These are phyloP conservation scores for Penicillium nordicum DNA, from an alignment of 2,329 filamentous ascomycete genomes.

Conservation along the genomic window DNA sequence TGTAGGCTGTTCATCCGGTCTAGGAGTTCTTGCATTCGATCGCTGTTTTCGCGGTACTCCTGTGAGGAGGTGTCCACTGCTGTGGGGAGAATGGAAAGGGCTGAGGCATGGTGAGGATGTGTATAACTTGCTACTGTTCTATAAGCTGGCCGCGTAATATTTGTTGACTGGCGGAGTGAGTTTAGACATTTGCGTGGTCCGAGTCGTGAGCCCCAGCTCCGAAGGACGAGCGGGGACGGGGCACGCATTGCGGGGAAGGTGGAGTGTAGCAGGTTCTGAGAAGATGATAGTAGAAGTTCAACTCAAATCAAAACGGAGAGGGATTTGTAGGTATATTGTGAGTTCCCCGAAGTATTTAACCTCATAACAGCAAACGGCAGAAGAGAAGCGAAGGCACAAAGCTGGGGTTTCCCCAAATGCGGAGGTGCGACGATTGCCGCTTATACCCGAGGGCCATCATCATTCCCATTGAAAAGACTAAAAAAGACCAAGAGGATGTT, in stretches of 20 bases:
- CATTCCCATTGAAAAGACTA: slow-evolving; percentile 2
- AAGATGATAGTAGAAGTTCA: not conserved
- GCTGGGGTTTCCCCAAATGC: slow-evolving; percentile 26
- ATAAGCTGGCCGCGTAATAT: slow-evolving; percentile 10
- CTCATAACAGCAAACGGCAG: not conserved
- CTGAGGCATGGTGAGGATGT: slow-evolving; percentile 73
- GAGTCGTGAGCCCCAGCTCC: slow-evolving; percentile 35
- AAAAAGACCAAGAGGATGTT: not conserved
- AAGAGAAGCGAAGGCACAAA: slow-evolving; percentile 10
- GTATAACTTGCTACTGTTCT: slow-evolving; percentile 69
- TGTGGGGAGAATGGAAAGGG: slow-evolving; percentile 75
- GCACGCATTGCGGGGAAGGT: slow-evolving; percentile 36
- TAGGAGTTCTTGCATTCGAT: slow-evolving; percentile 72
- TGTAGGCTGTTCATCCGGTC: slow-evolving; percentile 67
- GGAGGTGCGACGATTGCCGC: slow-evolving; percentile 47
- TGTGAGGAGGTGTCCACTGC: slow-evolving; percentile 71
- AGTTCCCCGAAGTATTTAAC: not conserved
- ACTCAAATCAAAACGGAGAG: not conserved
- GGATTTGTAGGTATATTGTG: not conserved
- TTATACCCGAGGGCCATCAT: slow-evolving; percentile 37
- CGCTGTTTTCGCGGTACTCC: slow-evolving; percentile 77
- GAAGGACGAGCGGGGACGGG: slow-evolving; percentile 38
- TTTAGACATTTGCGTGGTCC: slow-evolving; percentile 11
- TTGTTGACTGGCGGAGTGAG: slow-evolving; percentile 1
- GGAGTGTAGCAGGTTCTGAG: slow-evolving; percentile 1